Evolutionary conservation across 345 rosid genomes (phyloP).

Genomic region (Aurinia saxatilis): DNA sequence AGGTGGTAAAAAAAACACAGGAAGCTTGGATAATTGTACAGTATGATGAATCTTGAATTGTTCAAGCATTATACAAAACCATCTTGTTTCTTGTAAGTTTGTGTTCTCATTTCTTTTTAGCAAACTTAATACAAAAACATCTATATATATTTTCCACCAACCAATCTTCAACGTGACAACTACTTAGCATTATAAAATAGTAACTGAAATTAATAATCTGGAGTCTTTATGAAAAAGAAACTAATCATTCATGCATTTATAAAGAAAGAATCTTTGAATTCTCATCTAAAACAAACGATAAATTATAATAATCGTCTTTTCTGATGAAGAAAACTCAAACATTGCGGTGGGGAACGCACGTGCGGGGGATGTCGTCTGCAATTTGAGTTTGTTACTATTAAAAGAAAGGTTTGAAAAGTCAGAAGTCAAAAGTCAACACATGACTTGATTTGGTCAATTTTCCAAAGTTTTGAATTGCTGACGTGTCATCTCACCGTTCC

Average conservation of each 20-base stretch:
- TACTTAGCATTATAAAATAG: neutral
- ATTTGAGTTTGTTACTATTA: neutral
- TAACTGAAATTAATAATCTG: neutral
- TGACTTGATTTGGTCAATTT: constrained; percentile 8
- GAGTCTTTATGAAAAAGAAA: neutral
- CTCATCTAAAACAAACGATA: neutral
- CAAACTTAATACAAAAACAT: neutral
- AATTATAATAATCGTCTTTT: neutral
- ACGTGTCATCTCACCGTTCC: neutral
- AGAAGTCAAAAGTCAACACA: constrained; percentile 1
- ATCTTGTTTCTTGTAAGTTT: no score
- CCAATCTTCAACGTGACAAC: neutral
- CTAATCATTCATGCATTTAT: neutral
- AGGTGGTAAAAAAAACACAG: no score
- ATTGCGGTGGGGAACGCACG: constrained; percentile 28
- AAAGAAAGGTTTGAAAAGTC: constrained; percentile 19
- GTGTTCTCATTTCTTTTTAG: no score
- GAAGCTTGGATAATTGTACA: no score
- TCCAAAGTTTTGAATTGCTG: constrained; percentile 7
- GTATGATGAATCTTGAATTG: no score
- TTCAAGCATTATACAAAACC: no score
- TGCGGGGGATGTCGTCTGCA: constrained; percentile 20
- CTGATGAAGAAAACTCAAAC: constrained; percentile 21
- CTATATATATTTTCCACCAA: neutral
- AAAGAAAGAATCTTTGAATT: neutral